Conservation (phyloP, 805 yeast genomes). For the Diddensiella santjacobensis region DNA sequence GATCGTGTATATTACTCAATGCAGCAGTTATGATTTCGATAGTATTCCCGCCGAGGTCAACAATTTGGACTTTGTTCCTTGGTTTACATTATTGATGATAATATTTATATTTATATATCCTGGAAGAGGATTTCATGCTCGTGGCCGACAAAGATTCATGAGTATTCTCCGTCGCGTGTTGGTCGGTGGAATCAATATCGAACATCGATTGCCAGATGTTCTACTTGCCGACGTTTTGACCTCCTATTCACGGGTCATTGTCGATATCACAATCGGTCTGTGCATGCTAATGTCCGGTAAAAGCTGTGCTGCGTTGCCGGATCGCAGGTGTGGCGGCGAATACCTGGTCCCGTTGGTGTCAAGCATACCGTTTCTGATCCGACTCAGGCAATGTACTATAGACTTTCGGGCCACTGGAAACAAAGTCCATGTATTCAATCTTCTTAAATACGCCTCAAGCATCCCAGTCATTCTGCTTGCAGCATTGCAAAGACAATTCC, state of each 20-base stretch:
- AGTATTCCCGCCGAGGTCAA: neutral
- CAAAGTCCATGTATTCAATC: conserved; percentile 59
- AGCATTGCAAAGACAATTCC: conserved; percentile 24
- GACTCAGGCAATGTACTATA: conserved; percentile 75
- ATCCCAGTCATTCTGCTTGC: conserved; percentile 47
- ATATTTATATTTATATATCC: conserved; percentile 38
- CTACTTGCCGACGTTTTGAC: conserved; percentile 79
- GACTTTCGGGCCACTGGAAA: conserved; percentile 58
- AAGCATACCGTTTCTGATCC: conserved; percentile 61
- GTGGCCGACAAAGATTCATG: conserved; percentile 41
- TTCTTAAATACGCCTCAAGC: conserved; percentile 68
- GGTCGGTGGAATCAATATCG: conserved; percentile 55
- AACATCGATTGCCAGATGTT: conserved; percentile 69
- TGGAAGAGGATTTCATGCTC: conserved; percentile 36
- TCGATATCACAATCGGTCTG: conserved; percentile 60
- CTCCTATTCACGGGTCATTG: conserved; percentile 71
- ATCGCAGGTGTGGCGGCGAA: conserved; percentile 36
- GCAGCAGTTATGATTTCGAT: neutral
- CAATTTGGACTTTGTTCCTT: conserved; percentile 33
- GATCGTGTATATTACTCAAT: conserved; percentile 28
- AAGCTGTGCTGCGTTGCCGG: conserved; percentile 36
- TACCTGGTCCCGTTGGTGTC: conserved; percentile 37
- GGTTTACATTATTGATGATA: conserved; percentile 36
- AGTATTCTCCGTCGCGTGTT: conserved; percentile 45
- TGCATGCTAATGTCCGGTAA: conserved; percentile 43